Percentiles rank a stretch among this genome's conserved stretches.
Evolutionary conservation across 75 land plant genomes (phyloP).

Genomic region (Pinus albicaulis): DNA sequence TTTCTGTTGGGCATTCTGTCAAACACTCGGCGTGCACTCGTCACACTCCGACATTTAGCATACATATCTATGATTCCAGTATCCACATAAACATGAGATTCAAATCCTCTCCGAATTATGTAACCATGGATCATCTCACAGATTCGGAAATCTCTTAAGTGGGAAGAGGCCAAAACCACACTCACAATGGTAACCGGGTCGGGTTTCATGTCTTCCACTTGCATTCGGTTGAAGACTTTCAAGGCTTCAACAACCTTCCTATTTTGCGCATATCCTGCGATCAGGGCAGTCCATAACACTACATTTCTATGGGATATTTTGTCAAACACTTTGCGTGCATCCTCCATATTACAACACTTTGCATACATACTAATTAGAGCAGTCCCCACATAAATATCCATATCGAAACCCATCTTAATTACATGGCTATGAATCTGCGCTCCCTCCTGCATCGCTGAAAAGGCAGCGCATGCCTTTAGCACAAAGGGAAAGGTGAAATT

Average conservation of each 20-base stretch:
- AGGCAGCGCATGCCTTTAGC: slow-evolving; percentile 48
- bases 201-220: no score
- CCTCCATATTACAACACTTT: slow-evolving; percentile 43
- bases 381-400: slow-evolving; percentile 38
- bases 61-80: slow-evolving; percentile 32
- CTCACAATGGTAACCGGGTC: no score
- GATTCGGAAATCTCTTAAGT: neutral
- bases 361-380: slow-evolving; percentile 54
- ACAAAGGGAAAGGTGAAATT: slow-evolving; percentile 51
- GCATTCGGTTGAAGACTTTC: no score
- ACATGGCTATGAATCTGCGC: slow-evolving; percentile 30
- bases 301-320: slow-evolving; percentile 32
- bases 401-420: slow-evolving; percentile 14
- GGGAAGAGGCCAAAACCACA: no score
- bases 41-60: slow-evolving; percentile 1
- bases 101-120: slow-evolving; percentile 12
- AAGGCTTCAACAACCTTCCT: no score
- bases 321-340: slow-evolving; percentile 32
- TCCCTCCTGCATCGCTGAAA: slow-evolving; percentile 28
- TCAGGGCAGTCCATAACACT: slow-evolving; percentile 54
- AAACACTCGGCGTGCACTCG: slow-evolving; percentile 23
- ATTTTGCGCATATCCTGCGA: slow-evolving; percentile 18
- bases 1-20: slow-evolving; percentile 25
- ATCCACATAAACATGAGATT: slow-evolving; percentile 6
- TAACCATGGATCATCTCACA: slow-evolving; percentile 21